Evolutionary conservation across 495 filamentous ascomycete genomes (phyloP).

Genomic region (Penicillium cataractarum): DNA sequence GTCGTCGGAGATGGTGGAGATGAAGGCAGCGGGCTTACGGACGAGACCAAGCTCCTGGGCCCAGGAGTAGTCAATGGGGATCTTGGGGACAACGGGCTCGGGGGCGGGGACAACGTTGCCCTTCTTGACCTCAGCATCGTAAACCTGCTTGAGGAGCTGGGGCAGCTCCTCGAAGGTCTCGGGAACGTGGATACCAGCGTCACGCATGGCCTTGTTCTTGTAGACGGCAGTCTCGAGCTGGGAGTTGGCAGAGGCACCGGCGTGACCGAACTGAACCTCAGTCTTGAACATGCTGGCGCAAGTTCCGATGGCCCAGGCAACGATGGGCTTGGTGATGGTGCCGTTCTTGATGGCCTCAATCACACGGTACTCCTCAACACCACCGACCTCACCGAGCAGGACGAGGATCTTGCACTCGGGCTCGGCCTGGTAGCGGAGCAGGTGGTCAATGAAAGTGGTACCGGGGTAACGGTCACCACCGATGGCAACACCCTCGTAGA

Average conservation of each 20-base stretch:
- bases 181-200: slow-evolving; percentile 92
- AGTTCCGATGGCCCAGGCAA: slow-evolving; percentile 98
- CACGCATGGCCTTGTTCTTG: slow-evolving; percentile 96
- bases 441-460: slow-evolving; percentile 98
- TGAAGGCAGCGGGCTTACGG: slow-evolving; percentile 99
- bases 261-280: slow-evolving; percentile 99
- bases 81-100: slow-evolving; percentile 96
- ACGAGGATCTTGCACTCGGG: slow-evolving; percentile 96
- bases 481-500: slow-evolving; percentile 98
- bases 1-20: slow-evolving; percentile 99
- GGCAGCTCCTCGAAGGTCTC: slow-evolving; percentile 98
- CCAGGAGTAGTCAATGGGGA: slow-evolving; percentile 99
- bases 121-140: slow-evolving; percentile 79
- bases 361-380: slow-evolving; percentile 99
- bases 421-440: slow-evolving; percentile 92
- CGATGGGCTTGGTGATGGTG: slow-evolving; percentile 94
- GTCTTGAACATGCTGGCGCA: slow-evolving; percentile 99
- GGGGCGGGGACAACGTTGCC: slow-evolving; percentile 82
- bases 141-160: slow-evolving; percentile 70
- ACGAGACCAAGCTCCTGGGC: slow-evolving; percentile 98
- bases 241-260: slow-evolving; percentile 97
- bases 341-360: slow-evolving; percentile 97
- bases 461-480: slow-evolving; percentile 98
- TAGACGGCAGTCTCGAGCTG: slow-evolving; percentile 93
- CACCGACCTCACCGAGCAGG: slow-evolving; percentile 96